Base-by-base conservation (phyloP, 441 rosid species). In the Jatropha podagrica region DNA sequence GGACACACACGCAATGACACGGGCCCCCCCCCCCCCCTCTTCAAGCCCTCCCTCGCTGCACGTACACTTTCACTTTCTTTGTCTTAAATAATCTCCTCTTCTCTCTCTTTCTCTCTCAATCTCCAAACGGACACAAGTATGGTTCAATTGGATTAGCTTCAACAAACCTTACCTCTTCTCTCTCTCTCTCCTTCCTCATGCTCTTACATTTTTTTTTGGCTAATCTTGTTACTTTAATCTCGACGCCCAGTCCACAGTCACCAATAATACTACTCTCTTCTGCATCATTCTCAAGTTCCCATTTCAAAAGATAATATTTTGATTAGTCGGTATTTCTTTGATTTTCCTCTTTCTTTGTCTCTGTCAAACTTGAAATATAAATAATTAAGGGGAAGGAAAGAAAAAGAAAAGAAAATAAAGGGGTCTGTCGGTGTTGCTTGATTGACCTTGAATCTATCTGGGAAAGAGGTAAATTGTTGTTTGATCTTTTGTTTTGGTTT, bases 381-480 rank as follows among this genome's bases (percentile, higher is more conserved):
- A 20, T 18, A 56, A 18, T 5, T 20, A 20, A 4, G 27, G 12
- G 23, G 55, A n/a, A 23, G 4, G 55, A 14, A 18, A 55, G 9
- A 1, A 4, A 26, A 54, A 55, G 11, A n/a, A 56, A 55, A 27
- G 38, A 20, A 56, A 71, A 42, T 2, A 38, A 41, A 40, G 15
- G 40, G 32, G 32, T 32, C 32, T 2, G 32, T 42, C 42, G 51
- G 9, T 37, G 62, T 14, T 5, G 23, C 32, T 15, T 69, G 23
- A 41, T 73, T 72, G 49, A 72, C 81, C 75, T 41, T 49, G 66
- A 49, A 65, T 76, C 64, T 69, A n/a, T 72, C 13, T 3, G 10
- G 27, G 17, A 48, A 48, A 13, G 58, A 76, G 76, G 78, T 69
- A 73, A 69, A 56, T 11, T 48, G 23, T 65, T 72, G 17, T 64